These are phyloP conservation scores for Austroboletus niveus DNA, from an alignment of 1,284 basidiomycete genomes.

Conservation along the genomic window DNA sequence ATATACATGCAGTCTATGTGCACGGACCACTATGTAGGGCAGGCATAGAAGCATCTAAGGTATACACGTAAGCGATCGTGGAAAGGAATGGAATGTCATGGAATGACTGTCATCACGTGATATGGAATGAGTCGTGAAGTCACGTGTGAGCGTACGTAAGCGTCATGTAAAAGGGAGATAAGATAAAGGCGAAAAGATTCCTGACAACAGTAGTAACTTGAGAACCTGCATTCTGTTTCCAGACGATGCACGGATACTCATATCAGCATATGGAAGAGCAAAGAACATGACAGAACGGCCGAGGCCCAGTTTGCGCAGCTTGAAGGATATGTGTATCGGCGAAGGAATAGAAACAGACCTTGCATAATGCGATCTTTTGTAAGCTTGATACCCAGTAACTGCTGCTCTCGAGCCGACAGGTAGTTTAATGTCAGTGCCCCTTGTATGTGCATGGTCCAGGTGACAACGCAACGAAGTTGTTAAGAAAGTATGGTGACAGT, in stretches of 20 bases:
- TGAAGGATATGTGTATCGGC: neutral
- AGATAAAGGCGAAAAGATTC: no score
- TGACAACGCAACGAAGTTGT: conserved; percentile 45
- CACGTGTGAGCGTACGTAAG: no score
- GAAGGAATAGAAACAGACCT: neutral
- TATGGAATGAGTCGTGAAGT: no score
- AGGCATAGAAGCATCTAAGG: no score
- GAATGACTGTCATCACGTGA: no score
- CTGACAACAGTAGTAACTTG: conserved; percentile 40
- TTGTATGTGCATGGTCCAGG: conserved; percentile 41
- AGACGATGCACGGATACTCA: conserved; percentile 16
- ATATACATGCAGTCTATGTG: no score
- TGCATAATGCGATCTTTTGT: neutral
- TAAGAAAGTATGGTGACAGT: conserved; percentile 8
- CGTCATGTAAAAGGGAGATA: no score
- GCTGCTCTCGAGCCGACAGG: neutral
- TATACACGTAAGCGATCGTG: no score
- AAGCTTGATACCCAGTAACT: neutral
- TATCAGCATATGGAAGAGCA: conserved; percentile 44
- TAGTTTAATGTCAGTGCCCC: neutral
- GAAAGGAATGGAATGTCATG: no score
- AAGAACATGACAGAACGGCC: conserved; percentile 49
- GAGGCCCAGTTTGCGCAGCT: conserved; percentile 44
- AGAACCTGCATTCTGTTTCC: neutral
- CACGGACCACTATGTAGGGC: no score